Base-by-base conservation (phyloP, 768 basidiomycete species). In the Lactifluus pinguis region DNA sequence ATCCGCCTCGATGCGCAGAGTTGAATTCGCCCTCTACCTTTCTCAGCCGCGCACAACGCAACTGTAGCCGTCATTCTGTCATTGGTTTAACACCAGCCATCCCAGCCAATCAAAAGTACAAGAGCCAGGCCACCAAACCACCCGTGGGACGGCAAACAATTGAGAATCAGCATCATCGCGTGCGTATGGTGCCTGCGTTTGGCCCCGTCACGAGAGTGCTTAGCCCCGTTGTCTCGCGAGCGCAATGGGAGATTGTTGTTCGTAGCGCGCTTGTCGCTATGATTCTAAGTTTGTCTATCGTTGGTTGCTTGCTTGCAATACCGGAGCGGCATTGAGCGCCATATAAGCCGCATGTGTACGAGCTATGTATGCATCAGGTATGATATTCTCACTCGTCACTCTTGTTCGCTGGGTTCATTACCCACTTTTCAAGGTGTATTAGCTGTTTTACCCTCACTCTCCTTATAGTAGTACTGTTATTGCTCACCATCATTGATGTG, bases 191-290 rank as follows among this genome's bases (percentile, higher is more conserved):
- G 15, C 88, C 89, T 2, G 83, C 87, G 48, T 91, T 91, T 63
- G 79, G 83, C 21, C 86, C 87, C 36, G 73, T 92, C 59, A 89
- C 89, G 47, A 78, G 77, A 44, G 76, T 92, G 21, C 76, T 87
- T 53, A 87, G 80, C 61, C 84, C 87, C 15, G 77, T 85, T 58
- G 82, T 91, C 53, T 78, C 81, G 54, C 79, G 90, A n/a, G 87
- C 83, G 3, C 90, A 92, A 66, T 92, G 89, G 90, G 88, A 91
- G 72, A 85, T 92, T 32, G 86, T 91, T 34, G 74, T 87, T 30
- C 76, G 86, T 41, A 85, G 84, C 2, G 76, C 75, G 48, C 32
- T 74, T 0, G 65, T 83, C 10, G 82, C 81, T 0, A 72, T 81
- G 25, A 30, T 85, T 14, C 56, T 75, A 1, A 69, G 73, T 17